These are phyloP conservation scores for Nyctanthes arbortristis DNA, from an alignment of 257 asterid genomes.

Conservation along the genomic window DNA sequence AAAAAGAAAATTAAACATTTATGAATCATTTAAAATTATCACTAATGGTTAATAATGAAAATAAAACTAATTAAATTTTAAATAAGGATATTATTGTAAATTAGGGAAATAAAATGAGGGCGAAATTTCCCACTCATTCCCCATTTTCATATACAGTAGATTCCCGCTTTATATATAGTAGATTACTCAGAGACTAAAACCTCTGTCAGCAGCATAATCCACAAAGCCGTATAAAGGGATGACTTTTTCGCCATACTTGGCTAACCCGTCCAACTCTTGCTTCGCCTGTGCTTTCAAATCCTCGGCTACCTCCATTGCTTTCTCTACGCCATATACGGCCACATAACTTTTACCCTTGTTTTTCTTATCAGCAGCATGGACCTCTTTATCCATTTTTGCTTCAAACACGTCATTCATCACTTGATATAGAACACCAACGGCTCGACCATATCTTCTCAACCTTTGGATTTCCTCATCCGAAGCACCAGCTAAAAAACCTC, in stretches of 20 bases:
- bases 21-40: too few relatives aligned
- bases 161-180: too few relatives aligned
- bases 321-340: conserved; percentile 77
- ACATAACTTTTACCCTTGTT: conserved; percentile 72
- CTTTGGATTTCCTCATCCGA: conserved; percentile 76
- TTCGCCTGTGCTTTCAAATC: conserved; percentile 74
- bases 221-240: conserved; percentile 80
- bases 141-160: too few relatives aligned
- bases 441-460: conserved; percentile 56
- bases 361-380: conserved; percentile 26
- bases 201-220: conserved; percentile 91
- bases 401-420: conserved; percentile 69
- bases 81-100: too few relatives aligned
- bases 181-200: conserved; percentile 55
- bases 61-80: too few relatives aligned
- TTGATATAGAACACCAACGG: conserved; percentile 58
- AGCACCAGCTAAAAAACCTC: conserved; percentile 87
- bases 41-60: too few relatives aligned
- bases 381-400: conserved; percentile 34
- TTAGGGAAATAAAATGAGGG: too few relatives aligned
- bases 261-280: conserved; percentile 63
- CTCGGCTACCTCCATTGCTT: conserved; percentile 85
- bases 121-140: too few relatives aligned
- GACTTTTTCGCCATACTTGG: conserved; percentile 76
- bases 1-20: too few relatives aligned